phyloP scores from a whole-genome alignment of 73 alveolate genomes.

The Paramecium bursaria region DNA sequence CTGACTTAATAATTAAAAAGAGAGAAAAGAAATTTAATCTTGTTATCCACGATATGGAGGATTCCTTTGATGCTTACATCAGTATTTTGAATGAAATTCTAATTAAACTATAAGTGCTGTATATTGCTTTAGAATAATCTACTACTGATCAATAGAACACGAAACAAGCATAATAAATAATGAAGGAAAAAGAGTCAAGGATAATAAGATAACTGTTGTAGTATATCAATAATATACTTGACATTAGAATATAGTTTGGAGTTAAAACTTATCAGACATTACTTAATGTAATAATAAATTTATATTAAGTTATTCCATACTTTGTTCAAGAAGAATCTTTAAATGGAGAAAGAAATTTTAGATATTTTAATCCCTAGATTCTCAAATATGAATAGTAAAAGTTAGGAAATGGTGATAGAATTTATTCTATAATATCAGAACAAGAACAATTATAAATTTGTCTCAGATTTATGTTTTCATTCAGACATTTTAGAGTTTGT shows the following conservation, averaged over 20 bases:
- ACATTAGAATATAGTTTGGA: not conserved
- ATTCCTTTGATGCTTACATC: not conserved
- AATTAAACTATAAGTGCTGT: conserved; percentile 25
- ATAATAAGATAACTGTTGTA: conserved; percentile 10
- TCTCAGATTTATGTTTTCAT: conserved; percentile 19
- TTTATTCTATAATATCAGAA: not conserved
- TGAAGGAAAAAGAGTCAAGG: not conserved
- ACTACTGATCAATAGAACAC: not conserved
- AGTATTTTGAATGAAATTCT: conserved; percentile 18
- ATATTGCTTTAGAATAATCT: conserved; percentile 14
- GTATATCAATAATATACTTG: not conserved
- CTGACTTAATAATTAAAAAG: not conserved
- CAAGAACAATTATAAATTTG: not conserved
- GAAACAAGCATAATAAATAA: not conserved
- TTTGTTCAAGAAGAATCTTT: conserved; percentile 4
- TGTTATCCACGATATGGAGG: not conserved
- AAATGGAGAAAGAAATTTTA: conserved; percentile 40
- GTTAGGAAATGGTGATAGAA: conserved; percentile 19
- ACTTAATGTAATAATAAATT: conserved; percentile 31
- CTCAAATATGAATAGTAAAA: not conserved
- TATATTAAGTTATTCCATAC: conserved; percentile 13
- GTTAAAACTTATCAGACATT: not conserved
- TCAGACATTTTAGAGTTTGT: conserved; percentile 16
- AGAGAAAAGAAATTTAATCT: too few species aligned
- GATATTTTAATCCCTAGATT: not conserved